Evolutionary conservation across 768 basidiomycete genomes (phyloP).

Genomic region (Solioccasus polychromus): DNA sequence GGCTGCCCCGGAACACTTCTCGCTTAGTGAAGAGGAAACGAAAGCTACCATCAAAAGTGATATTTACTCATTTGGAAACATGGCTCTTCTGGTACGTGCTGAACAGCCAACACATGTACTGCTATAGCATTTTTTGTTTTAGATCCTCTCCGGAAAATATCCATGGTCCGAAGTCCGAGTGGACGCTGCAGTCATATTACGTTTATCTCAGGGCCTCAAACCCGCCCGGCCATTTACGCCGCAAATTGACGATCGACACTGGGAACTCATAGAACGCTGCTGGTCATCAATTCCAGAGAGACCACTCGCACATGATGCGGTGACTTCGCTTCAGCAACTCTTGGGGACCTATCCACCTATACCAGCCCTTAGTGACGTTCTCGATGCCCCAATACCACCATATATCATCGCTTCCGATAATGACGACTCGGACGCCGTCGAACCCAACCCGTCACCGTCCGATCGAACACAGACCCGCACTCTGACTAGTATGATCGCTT

Average conservation of each 20-base stretch:
- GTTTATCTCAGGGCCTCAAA: background rate
- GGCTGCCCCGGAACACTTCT: slow-evolving; percentile 10
- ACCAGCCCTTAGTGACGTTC: background rate
- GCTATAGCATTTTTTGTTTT: background rate
- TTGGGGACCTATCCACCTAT: background rate
- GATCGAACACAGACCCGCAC: too few relatives aligned
- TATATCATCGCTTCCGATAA: too few relatives aligned
- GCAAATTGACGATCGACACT: background rate
- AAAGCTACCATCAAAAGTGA: slow-evolving; percentile 11
- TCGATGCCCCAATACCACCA: background rate
- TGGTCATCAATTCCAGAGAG: background rate
- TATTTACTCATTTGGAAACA: slow-evolving; percentile 24
- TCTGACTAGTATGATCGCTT: too few relatives aligned
- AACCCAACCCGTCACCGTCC: too few relatives aligned
- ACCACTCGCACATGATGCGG: too few relatives aligned
- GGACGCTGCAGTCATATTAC: slow-evolving; percentile 5
- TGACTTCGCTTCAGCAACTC: background rate
- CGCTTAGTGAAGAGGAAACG: background rate
- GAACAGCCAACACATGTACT: background rate
- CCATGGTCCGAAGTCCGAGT: background rate
- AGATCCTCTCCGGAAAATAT: slow-evolving; percentile 21
- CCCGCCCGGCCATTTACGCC: slow-evolving; percentile 1
- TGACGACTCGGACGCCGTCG: too few relatives aligned
- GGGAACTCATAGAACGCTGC: slow-evolving; percentile 5
- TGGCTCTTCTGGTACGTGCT: slow-evolving; percentile 16